Base-by-base conservation (phyloP, 2,329 filamentous ascomycete genomes). In the Aspergillus sp. region DNA sequence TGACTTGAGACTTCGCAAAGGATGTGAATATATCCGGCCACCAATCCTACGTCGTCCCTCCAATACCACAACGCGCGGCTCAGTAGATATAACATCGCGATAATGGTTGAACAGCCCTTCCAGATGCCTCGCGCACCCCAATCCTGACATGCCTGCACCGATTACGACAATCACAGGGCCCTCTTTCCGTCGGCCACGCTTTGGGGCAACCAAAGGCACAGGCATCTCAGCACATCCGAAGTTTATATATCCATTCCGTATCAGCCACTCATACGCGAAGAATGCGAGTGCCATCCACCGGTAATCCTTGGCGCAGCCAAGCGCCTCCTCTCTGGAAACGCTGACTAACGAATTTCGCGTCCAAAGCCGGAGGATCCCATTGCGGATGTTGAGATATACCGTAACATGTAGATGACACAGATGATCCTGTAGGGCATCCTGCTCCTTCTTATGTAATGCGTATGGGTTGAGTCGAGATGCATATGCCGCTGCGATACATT, bases 311-410 rank as follows among this genome's bases (percentile, higher is more conserved):
- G 89, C 87, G 70, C 91, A 97, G 3, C 93, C 93, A 40, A 91
- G 79, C 5, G 93, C 93, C 67, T 96, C 88, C 63, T 90, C 83
- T 42, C 83, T 78, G 28, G 85, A 86, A 8, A 98, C 86, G 51
- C 82, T 81, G 38, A 89, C 80, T 62, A 90, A 81, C 5, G 93
- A 88, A 60, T 94, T 94, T 56, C 84, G 80, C 33, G 86, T 78
- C 93, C 93, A 98, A 36, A 97, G 70, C 46, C 93, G 80, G 45
- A 98, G 73, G 49, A 98, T 95, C 10, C 88, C 87, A 65, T 98
- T 98, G 57, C 93, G 81, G 52, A 98, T 93, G 64, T 97, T 97
- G 45, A 98, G 74, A 68, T 98, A 98, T 8, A 88, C 87, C 2
- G 91, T 96, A 55, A 96, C 88, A 67, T 98, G 93, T 30, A 84